Evolutionary conservation across 2,329 filamentous ascomycete genomes (phyloP), one percentile per base, ranked within the genome.

Genomic region (Apiospora kogelbergensis): DNA sequence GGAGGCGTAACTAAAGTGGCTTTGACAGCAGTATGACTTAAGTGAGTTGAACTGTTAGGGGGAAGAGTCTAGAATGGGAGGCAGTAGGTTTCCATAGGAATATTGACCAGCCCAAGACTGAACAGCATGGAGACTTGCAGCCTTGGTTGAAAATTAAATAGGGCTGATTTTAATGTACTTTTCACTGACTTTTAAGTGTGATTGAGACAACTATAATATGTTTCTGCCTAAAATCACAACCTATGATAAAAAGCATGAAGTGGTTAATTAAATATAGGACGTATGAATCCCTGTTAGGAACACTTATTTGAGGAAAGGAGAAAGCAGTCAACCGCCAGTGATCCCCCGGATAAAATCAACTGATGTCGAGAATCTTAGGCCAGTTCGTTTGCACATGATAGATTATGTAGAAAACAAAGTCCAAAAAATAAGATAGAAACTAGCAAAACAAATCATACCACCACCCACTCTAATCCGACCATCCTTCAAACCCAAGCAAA

Each of bases 1-100:
- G 53, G 70, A 72, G 77, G 76, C 76, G 76, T 78, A 78, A 68
- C 2, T 60, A 37, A 11, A 20, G 20, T 60, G 53, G 53, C 53
- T 37, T 60, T 33, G 20, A 37, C 30, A 13, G 53, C 53, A 37
- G 26, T 17, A 37, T 60, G 30, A 65, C 65, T 57, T 67, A 64
- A 68, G 42, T 57, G 33, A 53, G 66, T 53, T 68, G 20, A n/a
- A 37, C 15, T 37, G 53, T 60, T 60, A 60, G 17, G 53, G 15
- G 24, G 24, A 15, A 15, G 11, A 15, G 53, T 37, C 33, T 60
- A 60, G 30, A 37, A 37, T 60, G 53, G 53, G 26, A 60, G 53
- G 10, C 53, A 37, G 26, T 37, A 37, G 53, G 53, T 60, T 60
- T 37, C 30, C 53, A 37, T 37, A 33, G 53, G 53, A 26, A 37